Evolutionary conservation across 2,329 filamentous ascomycete genomes (phyloP), one percentile per base, ranked within the genome.

Genomic region (Arthrobotrys megalospora): DNA sequence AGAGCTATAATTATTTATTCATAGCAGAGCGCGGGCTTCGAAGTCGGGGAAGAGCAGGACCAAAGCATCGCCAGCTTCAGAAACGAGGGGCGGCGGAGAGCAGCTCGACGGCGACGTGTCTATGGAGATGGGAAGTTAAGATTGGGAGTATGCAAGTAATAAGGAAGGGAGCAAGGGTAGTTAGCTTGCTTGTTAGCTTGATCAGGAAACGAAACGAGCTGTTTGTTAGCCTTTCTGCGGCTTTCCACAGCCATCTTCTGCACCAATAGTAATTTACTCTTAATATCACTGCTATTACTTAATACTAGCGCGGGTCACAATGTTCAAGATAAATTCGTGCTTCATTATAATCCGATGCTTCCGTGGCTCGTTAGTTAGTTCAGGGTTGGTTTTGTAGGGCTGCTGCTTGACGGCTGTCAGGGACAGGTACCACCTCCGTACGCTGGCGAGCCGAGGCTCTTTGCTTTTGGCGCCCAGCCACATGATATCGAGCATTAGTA

Each of bases 371-470:
- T 32, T 28, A 28, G 24, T 28, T 28, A 28, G 24, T 38, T 38
- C 52, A 19, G n/a, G 32, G 34, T 43, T 43, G n/a, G 8, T 41
- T 43, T 60, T 60, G 36, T 60, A 60, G 62, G 45, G 62, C 62
- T 36, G 28, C 21, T 50, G 21, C 41, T 65, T 50, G 32, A 41
- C 62, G 47, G n/a, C 36, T 63, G 53, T 63, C 55, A 71, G 55
- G 55, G 34, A 24, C 34, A 60, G 36, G 45, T 48, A 71, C 48
- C 38, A 52, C 58, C 48, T 65, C 58, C 68, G 68, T 34, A 43
- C 38, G 6, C 24, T 65, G 41, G 48, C 68, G 68, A 72, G 47
- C 68, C 68, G 68, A 72, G 68, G 48, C 48, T 55, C 19, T 67
- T 68, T 47, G 65, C 65, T 68, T 58, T 68, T 68, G 64, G 55